phyloP scores from a whole-genome alignment of 768 basidiomycete species.

The Mycena haematopus region DNA sequence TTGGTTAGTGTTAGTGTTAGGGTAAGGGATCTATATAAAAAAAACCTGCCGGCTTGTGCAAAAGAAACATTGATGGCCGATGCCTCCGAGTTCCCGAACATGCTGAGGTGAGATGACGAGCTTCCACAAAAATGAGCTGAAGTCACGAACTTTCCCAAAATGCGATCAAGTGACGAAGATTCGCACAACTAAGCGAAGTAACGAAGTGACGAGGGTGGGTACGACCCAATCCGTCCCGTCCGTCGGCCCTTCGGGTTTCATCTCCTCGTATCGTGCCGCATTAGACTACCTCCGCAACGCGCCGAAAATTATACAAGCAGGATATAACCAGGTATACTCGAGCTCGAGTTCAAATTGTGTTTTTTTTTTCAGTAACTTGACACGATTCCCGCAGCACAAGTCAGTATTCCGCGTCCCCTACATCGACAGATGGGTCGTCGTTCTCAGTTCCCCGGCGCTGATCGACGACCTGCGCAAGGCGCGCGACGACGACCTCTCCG shows the following conservation, averaged over 20 bases:
- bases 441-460: conserved; percentile 47
- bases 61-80: too few species aligned
- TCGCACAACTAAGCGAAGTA: too few species aligned
- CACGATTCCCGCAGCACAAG: conserved; percentile 21
- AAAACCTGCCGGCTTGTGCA: too few species aligned
- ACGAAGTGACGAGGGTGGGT: too few species aligned
- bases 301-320: conserved; percentile 38
- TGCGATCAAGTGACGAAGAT: too few species aligned
- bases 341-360: too few species aligned
- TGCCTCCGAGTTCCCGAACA: too few species aligned
- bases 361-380: background rate
- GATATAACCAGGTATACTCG: conserved; percentile 39
- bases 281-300: conserved; percentile 33
- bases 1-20: too few species aligned
- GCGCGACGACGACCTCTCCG: conserved; percentile 39
- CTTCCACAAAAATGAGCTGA: too few species aligned
- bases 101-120: too few species aligned
- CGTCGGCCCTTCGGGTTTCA: conserved; percentile 37
- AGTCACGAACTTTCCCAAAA: too few species aligned
- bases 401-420: conserved; percentile 48
- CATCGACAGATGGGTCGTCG: conserved; percentile 50
- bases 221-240: conserved; percentile 42
- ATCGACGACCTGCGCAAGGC: conserved; percentile 57
- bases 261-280: conserved; percentile 41
- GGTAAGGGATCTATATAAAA: too few species aligned